Base-by-base conservation (phyloP, 1,139 yeast genomes). In the Yamadazyma blattariae region DNA sequence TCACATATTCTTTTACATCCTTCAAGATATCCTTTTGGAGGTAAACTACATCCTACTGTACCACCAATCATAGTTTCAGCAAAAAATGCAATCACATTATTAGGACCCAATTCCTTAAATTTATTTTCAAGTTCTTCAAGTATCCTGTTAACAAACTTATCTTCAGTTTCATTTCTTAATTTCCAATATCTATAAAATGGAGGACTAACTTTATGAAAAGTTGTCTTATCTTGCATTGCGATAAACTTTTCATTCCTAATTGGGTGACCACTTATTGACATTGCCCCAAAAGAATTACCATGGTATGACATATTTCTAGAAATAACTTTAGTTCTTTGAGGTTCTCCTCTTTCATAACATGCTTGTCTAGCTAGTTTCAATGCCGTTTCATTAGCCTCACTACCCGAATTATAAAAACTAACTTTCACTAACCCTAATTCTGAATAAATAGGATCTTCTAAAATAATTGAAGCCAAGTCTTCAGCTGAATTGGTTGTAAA, bases 371-470 rank as follows among this genome's bases (percentile, higher is more conserved):
- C 62, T 35, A 77, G 61, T 56, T 76, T 74, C 54, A 76, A 50
- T 3, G 80, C 79, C 46, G 74, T 74, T 49, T 77, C 80, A 47
- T 70, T 77, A 21, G 79, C 64, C 51, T 77, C 83, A 13, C 80
- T 74, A 17, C 82, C 83, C 3, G 82, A 76, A 42, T 75, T 69
- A 26, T 76, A 68, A 61, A 74, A 73, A 34, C 70, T 50, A 7
- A 77, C 79, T 32, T 74, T 61, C 18, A 64, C 62, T 48, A 77
- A 77, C 3, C 73, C 77, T 39, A 77, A 60, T 7, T 61, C 63
- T 48, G 74, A 77, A 20, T 69, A 45, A 64, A 62, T 10, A 67
- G 71, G 48, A 8, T 29, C 14, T 5, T 30, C 27, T n/a, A 75
- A 64, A 48, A 74, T 59, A 39, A 71, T 73, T 40, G 67, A 54